Base-by-base conservation (phyloP, 1,284 basidiomycete species). In the Cerrena zonata region DNA sequence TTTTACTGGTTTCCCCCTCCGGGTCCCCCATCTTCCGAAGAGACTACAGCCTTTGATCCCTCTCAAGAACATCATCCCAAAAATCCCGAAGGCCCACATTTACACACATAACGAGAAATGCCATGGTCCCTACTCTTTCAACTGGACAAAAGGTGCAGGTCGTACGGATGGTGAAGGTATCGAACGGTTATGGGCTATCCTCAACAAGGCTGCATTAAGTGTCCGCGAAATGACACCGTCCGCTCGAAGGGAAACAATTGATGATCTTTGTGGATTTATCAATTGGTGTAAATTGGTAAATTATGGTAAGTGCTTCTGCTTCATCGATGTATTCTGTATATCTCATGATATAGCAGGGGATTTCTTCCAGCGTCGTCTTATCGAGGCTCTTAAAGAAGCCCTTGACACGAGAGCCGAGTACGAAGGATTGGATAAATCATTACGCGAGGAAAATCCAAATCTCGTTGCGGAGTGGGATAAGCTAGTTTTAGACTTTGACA, bases 171-270 rank as follows among this genome's bases (percentile, higher is more conserved):
- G n/a, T n/a, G n/a, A n/a, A n/a, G n/a, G n/a, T n/a, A n/a, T n/a
- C n/a, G n/a, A n/a, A n/a, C n/a, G n/a, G n/a, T n/a, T n/a, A n/a
- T n/a, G n/a, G n/a, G n/a, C n/a, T n/a, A n/a, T n/a, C n/a, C n/a
- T n/a, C n/a, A n/a, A n/a, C n/a, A n/a, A n/a, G n/a, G n/a, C n/a
- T 2, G 50, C 56, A 1, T 34, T 23, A 3, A 54, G 55, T 19
- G 61, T 58, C 2, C 52, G 52, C 21, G 59, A 61, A 22, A 60
- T 60, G 53, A 52, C 50, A 2, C 52, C 57, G 3, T 53, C 58
- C 23, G 50, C 47, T 1, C 53, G 55, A 5, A 38, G 50, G 12
- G 53, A 55, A 22, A 54, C 55, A 12, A 13, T 58, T 5, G 53
- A 58, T n/a, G 51, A 57, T 30, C 51, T 53, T 25, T 56, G 48